phyloP scores from a whole-genome alignment of 495 filamentous ascomycete genomes.

The Rostrohypoxylon terebratum region DNA sequence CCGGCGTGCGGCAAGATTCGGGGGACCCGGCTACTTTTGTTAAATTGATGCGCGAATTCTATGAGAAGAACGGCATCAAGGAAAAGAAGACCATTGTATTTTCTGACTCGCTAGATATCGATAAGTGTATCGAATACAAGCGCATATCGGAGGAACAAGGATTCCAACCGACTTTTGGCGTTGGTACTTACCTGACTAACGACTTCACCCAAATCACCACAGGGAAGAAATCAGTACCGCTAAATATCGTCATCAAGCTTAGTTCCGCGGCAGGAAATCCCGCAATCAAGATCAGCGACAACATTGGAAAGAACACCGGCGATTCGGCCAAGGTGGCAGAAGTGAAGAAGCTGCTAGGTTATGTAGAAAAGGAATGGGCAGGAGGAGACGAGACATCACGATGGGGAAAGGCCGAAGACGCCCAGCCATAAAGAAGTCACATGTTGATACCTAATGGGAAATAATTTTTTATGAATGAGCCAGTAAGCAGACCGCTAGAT shows the following conservation, averaged over 20 bases:
- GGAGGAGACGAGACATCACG: slow-evolving; percentile 84
- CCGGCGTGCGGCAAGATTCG: slow-evolving; percentile 92
- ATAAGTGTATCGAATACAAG: slow-evolving; percentile 91
- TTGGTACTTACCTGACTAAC: slow-evolving; percentile 96
- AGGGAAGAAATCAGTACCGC: slow-evolving; percentile 85
- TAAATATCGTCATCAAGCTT: slow-evolving; percentile 99
- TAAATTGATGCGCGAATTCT: slow-evolving; percentile 86
- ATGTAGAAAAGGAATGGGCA: slow-evolving; percentile 84
- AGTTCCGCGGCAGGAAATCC: slow-evolving; percentile 83
- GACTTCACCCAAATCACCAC: slow-evolving; percentile 78
- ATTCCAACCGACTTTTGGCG: slow-evolving; percentile 87
- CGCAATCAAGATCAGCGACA: slow-evolving; percentile 96
- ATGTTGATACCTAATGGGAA: slow-evolving; percentile 4
- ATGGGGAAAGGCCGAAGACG: slow-evolving; percentile 68
- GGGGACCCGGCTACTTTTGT: slow-evolving; percentile 88
- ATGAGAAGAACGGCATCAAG: slow-evolving; percentile 76
- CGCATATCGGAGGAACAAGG: slow-evolving; percentile 79
- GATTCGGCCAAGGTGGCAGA: slow-evolving; percentile 79
- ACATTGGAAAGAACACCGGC: slow-evolving; percentile 95
- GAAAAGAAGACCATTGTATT: slow-evolving; percentile 96
- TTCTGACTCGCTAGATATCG: slow-evolving; percentile 93
- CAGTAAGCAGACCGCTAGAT: not conserved
- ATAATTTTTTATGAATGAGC: slow-evolving; percentile 5
- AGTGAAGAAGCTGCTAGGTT: slow-evolving; percentile 87
- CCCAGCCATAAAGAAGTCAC: slow-evolving; percentile 19